Conservation (phyloP, 2,329 filamentous ascomycete species). For the Purpureocillium lavendulum region DNA sequence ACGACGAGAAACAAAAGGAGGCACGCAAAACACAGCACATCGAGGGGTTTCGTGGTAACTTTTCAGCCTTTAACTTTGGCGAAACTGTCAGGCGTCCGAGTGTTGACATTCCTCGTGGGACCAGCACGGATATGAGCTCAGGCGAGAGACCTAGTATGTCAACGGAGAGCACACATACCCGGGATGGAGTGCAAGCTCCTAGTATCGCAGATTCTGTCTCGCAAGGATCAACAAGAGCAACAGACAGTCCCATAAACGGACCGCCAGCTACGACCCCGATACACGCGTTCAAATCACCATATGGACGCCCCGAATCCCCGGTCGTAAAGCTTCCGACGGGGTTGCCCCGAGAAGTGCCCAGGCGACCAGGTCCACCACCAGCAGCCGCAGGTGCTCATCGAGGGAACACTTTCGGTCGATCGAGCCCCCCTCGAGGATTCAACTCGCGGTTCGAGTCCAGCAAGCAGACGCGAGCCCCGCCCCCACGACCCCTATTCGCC, state of each 20-base stretch:
- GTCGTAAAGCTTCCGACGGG: too few species aligned
- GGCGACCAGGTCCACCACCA: conserved; percentile 1
- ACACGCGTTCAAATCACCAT: too few species aligned
- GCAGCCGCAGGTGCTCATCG: conserved; percentile 2
- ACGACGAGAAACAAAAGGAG: conserved; percentile 10
- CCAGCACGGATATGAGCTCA: not conserved
- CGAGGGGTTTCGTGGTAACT: conserved; percentile 28
- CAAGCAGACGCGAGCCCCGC: conserved; percentile 10
- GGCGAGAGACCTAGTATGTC: not conserved
- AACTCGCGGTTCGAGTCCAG: conserved; percentile 16
- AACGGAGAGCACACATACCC: too few species aligned
- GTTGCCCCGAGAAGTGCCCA: not conserved
- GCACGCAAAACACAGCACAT: conserved; percentile 12
- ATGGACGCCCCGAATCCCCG: too few species aligned
- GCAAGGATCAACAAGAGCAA: too few species aligned
- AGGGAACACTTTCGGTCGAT: not conserved
- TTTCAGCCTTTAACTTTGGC: conserved; percentile 29
- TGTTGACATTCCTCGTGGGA: not conserved
- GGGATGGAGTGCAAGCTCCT: too few species aligned
- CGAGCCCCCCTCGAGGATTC: conserved; percentile 9
- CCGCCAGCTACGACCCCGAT: too few species aligned
- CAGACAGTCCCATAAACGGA: too few species aligned
- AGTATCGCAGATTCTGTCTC: too few species aligned
- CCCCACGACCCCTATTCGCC: conserved; percentile 12
- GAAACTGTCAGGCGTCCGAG: conserved; percentile 15